phyloP scores from a whole-genome alignment of 805 yeast species.

The Isabelozyma pseudorhagii region DNA sequence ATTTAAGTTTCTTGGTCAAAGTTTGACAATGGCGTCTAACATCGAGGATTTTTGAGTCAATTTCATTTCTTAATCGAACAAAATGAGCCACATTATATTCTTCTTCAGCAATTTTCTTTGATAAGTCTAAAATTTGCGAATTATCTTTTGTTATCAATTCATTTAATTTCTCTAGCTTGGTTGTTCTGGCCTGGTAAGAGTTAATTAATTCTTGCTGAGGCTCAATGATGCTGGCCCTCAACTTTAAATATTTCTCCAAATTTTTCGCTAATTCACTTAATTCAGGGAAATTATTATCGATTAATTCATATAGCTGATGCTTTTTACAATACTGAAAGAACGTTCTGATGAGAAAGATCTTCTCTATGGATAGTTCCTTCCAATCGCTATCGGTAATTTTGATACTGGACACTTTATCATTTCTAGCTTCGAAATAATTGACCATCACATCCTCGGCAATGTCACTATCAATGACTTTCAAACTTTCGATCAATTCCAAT shows the following conservation, averaged over 20 bases:
- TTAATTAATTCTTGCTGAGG: constrained; percentile 18
- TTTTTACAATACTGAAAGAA: constrained; percentile 64
- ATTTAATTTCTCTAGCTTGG: constrained; percentile 1
- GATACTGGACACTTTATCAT: constrained; percentile 59
- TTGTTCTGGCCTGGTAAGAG: constrained; percentile 10
- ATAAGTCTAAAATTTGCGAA: background rate
- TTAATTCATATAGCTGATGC: constrained; percentile 46
- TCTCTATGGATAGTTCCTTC: constrained; percentile 68
- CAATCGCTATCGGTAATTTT: constrained; percentile 66
- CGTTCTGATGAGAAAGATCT: constrained; percentile 66
- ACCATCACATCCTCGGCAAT: constrained; percentile 68
- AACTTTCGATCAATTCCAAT: constrained; percentile 63
- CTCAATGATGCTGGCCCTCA: constrained; percentile 30
- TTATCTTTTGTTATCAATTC: background rate
- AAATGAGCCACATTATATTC: background rate
- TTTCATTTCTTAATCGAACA: background rate
- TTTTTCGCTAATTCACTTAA: constrained; percentile 65
- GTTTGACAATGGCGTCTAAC: background rate
- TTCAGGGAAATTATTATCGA: constrained; percentile 77
- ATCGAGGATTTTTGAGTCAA: background rate
- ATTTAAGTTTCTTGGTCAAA: background rate
- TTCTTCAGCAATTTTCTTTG: background rate
- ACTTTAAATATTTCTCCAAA: constrained; percentile 53
- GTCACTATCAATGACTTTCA: constrained; percentile 66
- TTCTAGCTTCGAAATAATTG: constrained; percentile 56